Evolutionary conservation across 1,284 basidiomycete genomes (phyloP), one percentile per base, ranked within the genome.

Genomic region (Sanguinoderma infundibulare): DNA sequence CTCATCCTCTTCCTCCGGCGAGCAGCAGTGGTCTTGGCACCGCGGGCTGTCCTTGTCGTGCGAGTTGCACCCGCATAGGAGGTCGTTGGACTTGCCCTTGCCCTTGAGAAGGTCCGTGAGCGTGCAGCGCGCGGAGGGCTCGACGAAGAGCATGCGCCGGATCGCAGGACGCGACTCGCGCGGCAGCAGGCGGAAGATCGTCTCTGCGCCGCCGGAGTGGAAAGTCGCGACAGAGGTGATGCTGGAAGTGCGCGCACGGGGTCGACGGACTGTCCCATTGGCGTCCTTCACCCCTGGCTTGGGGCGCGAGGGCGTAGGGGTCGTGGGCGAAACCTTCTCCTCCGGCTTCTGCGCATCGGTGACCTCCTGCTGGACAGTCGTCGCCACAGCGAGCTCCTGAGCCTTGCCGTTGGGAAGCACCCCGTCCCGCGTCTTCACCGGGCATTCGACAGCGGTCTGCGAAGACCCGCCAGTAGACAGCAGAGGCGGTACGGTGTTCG

Each of bases 181-280:
- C 5, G 97, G 97, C 22, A 99, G 82, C 6, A 99, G 83, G n/a
- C 96, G 87, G 85, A 99, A 99, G 73, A 99, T 98, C 34, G 94
- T 96, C 76, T 99, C 97, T n/a, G 94, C 91, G 8, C 94, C 93
- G 44, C 91, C 93, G 5, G 70, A 64, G 74, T 91, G 83, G 83
- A 89, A 91, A n/a, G 95, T 94, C 58, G 83, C 78, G 65, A 91
- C 83, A 30, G 95, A 93, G 53, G 83, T 78, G 63, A 87, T 78
- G 72, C 85, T 83, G 74, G 87, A 83, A 57, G 84, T 78, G 67
- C 88, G 81, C 66, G 83, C 70, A 64, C 89, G 80, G 59, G 78
- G 71, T 63, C 64, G 61, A 62, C 59, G 66, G 26, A 64, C 63
- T 26, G 64, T 62, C 17, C 62, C 15, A 8, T 10, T 58, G 15